Evolutionary conservation across 2,329 filamentous ascomycete species (phyloP).

Genomic region (Microsporum canis): DNA sequence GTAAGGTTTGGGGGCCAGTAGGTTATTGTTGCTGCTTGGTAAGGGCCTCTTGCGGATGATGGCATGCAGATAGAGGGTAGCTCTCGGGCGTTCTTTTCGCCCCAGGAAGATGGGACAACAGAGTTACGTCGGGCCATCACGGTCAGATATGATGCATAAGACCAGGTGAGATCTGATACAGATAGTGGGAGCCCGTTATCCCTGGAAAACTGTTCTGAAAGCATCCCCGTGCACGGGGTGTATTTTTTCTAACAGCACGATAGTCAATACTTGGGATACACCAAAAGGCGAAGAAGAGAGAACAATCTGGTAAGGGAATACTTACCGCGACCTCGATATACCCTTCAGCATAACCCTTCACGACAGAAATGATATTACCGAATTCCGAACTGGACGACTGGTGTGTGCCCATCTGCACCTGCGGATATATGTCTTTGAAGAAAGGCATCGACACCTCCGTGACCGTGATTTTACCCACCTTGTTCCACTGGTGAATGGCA

Average conservation of each 20-base stretch:
- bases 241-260: constrained; percentile 24
- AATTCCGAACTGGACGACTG: constrained; percentile 39
- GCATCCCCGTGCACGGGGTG: constrained; percentile 47
- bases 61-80: constrained; percentile 23
- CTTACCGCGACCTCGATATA: constrained; percentile 36
- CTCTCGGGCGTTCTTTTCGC: constrained; percentile 22
- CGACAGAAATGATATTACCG: constrained; percentile 42
- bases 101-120: constrained; percentile 27
- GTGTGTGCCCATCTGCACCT: constrained; percentile 52
- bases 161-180: constrained; percentile 36
- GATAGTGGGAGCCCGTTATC: constrained; percentile 27
- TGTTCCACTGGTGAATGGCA: constrained; percentile 59
- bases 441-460: constrained; percentile 56
- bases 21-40: constrained; percentile 24
- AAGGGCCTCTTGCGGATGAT: constrained; percentile 26
- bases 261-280: neutral
- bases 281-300: too few relatives aligned
- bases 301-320: neutral
- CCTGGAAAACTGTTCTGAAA: constrained; percentile 34
- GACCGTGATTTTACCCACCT: constrained; percentile 52
- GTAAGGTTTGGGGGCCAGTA: constrained; percentile 24
- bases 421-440: constrained; percentile 54
- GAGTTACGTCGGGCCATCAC: constrained; percentile 25
- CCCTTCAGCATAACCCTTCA: constrained; percentile 51
- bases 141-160: constrained; percentile 34